A percentile compares a stretch with the other conserved stretches of the same genome.
phyloP scores from a whole-genome alignment of 2,329 filamentous ascomycete species.

The Fusarium marasasianum region DNA sequence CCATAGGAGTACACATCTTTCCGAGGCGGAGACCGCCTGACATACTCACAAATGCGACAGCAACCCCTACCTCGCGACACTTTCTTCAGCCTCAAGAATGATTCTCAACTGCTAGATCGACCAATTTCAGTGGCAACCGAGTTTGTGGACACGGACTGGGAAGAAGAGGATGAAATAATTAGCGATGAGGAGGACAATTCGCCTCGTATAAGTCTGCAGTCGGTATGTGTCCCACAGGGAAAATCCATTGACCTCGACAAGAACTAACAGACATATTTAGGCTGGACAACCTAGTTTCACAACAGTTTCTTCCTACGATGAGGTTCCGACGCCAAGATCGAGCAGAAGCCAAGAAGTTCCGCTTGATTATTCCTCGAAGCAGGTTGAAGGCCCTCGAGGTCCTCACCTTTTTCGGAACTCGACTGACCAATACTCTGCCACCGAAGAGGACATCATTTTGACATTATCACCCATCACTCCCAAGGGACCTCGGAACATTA shows the following conservation, averaged over 20 bases:
- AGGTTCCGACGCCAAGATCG: conserved; percentile 80
- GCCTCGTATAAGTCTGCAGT: conserved; percentile 73
- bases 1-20: conserved; percentile 50
- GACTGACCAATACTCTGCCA: conserved; percentile 48
- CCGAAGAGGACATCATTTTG: conserved; percentile 63
- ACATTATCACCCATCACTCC: conserved; percentile 80
- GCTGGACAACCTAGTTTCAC: conserved; percentile 79
- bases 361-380: conserved; percentile 68
- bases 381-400: conserved; percentile 81
- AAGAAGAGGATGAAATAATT: conserved; percentile 72
- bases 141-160: conserved; percentile 79
- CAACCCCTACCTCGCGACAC: conserved; percentile 62
- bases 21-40: conserved; percentile 49
- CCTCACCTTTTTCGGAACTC: conserved; percentile 87
- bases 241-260: not conserved
- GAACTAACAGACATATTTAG: conserved; percentile 54
- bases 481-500: conserved; percentile 59
- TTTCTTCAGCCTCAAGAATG: conserved; percentile 68
- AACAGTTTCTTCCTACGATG: conserved; percentile 87
- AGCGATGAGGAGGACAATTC: conserved; percentile 72
- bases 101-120: conserved; percentile 57
- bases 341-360: conserved; percentile 68
- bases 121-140: conserved; percentile 79
- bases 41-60: conserved; percentile 62
- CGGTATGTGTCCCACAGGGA: conserved; percentile 62